Evolutionary conservation across 2,329 filamentous ascomycete genomes (phyloP).

Genomic region (Fonsecaea monophora): DNA sequence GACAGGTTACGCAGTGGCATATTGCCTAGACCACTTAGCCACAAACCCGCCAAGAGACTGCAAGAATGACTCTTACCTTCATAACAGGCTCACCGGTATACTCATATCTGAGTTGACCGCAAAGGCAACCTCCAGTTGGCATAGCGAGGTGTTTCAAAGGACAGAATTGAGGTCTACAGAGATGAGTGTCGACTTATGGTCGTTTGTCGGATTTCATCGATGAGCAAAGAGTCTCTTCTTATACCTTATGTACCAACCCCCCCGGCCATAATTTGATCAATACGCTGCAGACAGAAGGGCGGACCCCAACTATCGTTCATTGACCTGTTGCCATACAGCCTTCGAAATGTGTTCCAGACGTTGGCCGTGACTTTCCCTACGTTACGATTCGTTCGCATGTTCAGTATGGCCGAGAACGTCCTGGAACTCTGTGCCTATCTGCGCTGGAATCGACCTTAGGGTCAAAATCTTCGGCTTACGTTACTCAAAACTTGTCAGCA

Average conservation of each 20-base stretch:
- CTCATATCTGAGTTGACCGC: slow-evolving; percentile 27
- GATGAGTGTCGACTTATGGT: background rate
- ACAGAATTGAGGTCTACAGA: background rate
- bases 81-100: slow-evolving; percentile 24
- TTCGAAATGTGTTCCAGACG: background rate
- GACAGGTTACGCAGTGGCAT: slow-evolving; percentile 28
- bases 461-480: background rate
- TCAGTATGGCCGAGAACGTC: background rate
- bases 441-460: background rate
- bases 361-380: background rate
- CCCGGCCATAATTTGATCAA: background rate
- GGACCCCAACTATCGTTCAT: background rate
- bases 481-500: slow-evolving; percentile 1
- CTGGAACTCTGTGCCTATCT: background rate
- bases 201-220: background rate
- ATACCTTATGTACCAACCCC: background rate
- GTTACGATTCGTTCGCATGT: background rate
- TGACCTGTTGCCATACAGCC: background rate
- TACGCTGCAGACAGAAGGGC: background rate
- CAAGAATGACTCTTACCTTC: slow-evolving; percentile 15
- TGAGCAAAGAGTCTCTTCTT: background rate
- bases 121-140: slow-evolving; percentile 28
- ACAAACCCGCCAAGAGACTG: background rate
- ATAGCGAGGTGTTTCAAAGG: slow-evolving; percentile 8
- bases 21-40: slow-evolving; percentile 15